phyloP scores from a whole-genome alignment of 108 stramenopile genomes.

The Schizochytrium sp. region DNA sequence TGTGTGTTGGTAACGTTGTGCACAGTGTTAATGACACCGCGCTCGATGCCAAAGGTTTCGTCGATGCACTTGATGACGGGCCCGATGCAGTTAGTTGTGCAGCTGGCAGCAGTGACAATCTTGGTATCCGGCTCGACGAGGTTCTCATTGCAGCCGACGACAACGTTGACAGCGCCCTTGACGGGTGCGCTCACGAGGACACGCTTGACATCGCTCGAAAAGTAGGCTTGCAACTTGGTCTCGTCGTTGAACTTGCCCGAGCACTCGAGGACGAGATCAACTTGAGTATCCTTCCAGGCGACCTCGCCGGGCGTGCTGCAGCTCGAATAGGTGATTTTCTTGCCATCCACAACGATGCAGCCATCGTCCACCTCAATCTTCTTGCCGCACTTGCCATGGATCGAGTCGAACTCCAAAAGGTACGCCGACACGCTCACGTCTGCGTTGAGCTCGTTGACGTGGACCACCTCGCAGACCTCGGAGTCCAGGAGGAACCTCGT shows the following conservation, averaged over 20 bases:
- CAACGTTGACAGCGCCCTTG: conserved; percentile 84
- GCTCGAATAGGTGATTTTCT: conserved; percentile 61
- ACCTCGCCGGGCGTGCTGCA: conserved; percentile 64
- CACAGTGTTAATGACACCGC: conserved; percentile 85
- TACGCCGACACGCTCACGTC: conserved; percentile 59
- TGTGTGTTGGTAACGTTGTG: conserved; percentile 68
- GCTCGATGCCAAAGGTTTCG: conserved; percentile 78
- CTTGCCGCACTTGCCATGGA: conserved; percentile 85
- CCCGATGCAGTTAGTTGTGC: conserved; percentile 89
- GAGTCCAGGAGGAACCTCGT: conserved; percentile 81
- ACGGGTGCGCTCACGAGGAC: conserved; percentile 88
- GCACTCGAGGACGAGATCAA: conserved; percentile 84
- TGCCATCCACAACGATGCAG: conserved; percentile 74
- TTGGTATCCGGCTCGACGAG: conserved; percentile 50
- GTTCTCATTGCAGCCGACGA: conserved; percentile 82
- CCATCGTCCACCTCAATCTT: conserved; percentile 57
- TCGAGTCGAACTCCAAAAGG: conserved; percentile 81
- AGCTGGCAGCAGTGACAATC: conserved; percentile 80
- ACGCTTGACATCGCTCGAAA: conserved; percentile 71
- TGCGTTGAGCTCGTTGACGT: conserved; percentile 77
- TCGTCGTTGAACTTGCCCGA: conserved; percentile 78
- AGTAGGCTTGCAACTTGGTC: conserved; percentile 60
- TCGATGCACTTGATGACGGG: conserved; percentile 83
- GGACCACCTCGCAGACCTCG: conserved; percentile 65
- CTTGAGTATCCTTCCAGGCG: conserved; percentile 58